Conservation (phyloP, 805 yeast genomes). For the Ascoidea tarda region DNA sequence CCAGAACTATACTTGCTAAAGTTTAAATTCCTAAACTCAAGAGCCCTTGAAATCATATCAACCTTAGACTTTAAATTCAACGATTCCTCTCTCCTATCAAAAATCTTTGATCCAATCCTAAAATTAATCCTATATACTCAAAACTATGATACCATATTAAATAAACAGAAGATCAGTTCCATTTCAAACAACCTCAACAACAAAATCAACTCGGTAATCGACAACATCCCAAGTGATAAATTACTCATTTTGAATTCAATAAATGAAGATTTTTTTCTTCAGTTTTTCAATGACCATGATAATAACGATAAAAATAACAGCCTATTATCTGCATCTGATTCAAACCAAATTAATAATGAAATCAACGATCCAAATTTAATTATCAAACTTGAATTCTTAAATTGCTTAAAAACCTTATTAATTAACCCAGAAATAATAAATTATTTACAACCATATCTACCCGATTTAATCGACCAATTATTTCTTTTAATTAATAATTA, state of each 20-base stretch:
- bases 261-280: neutral
- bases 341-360: slow-evolving; percentile 17
- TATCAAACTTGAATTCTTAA: slow-evolving; percentile 74
- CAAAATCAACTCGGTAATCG: neutral
- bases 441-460: slow-evolving; percentile 57
- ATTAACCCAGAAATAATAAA: slow-evolving; percentile 55
- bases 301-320: too few relatives aligned
- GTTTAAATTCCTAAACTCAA: slow-evolving; percentile 53
- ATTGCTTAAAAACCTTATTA: slow-evolving; percentile 72
- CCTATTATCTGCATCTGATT: neutral
- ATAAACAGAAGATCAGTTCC: neutral
- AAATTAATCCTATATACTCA: neutral
- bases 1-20: slow-evolving; percentile 45
- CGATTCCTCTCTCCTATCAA: slow-evolving; percentile 24
- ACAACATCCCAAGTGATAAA: neutral
- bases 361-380: slow-evolving; percentile 43
- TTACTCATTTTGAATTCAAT: neutral
- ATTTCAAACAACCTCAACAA: too few relatives aligned
- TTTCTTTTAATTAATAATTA: slow-evolving; percentile 63
- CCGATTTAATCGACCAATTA: slow-evolving; percentile 70
- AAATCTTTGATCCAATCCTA: slow-evolving; percentile 16
- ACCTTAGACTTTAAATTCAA: slow-evolving; percentile 19
- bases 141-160: neutral
- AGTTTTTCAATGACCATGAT: too few relatives aligned
- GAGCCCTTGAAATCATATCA: slow-evolving; percentile 49